phyloP scores from a whole-genome alignment of 225 moss, liverwort and hornwort genomes.

The Pseudisothecium myosuroides region DNA sequence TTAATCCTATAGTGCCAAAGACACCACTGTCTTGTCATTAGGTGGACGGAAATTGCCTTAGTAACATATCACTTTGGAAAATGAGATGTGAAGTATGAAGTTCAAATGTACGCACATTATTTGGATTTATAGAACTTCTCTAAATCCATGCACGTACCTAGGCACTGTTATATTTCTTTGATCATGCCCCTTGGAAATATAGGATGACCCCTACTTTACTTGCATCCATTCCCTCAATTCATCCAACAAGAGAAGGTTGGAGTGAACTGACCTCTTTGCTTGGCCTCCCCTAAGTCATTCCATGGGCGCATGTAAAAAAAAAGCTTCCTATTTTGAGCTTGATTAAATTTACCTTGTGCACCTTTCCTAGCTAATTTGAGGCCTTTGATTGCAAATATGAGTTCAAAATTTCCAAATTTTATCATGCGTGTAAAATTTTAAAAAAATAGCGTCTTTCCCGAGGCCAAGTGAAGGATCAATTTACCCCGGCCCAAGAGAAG shows the following conservation, averaged over 20 bases:
- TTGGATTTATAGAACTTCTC: background rate
- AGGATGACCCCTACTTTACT: rapidly evolving
- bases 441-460: too few relatives aligned
- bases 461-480: too few relatives aligned
- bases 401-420: too few relatives aligned
- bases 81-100: background rate
- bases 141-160: background rate
- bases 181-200: background rate
- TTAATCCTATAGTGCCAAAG: background rate
- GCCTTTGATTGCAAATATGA: too few relatives aligned
- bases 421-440: too few relatives aligned
- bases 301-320: too few relatives aligned
- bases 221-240: rapidly evolving
- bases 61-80: background rate
- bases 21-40: background rate
- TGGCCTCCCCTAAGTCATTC: too few relatives aligned
- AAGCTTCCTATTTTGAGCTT: too few relatives aligned
- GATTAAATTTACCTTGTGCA: too few relatives aligned
- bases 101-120: background rate
- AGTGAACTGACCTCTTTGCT: too few relatives aligned
- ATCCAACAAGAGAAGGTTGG: background rate
- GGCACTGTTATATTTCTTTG: rapidly evolving
- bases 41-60: rapidly evolving
- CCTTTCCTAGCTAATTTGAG: too few relatives aligned
- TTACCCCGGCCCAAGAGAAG: too few relatives aligned